Evolutionary conservation across 2,329 filamentous ascomycete genomes (phyloP).

Genomic region (Neobulgaria alba): DNA sequence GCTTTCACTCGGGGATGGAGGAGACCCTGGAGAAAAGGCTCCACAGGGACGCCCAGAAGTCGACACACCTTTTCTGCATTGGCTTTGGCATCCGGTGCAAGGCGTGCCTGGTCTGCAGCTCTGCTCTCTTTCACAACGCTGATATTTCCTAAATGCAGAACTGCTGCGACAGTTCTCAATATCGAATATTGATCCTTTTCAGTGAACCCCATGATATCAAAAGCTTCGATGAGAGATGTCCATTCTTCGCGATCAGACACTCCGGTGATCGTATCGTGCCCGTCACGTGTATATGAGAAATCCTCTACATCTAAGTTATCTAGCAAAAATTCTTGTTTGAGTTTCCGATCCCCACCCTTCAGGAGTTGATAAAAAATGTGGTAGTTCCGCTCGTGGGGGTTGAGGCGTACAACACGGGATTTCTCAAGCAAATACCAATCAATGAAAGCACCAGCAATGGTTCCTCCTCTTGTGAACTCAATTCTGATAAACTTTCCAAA

Average conservation of each 20-base stretch:
- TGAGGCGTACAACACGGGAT: constrained; percentile 88
- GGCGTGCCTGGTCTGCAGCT: constrained; percentile 79
- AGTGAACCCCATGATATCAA: constrained; percentile 87
- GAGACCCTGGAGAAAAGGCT: constrained; percentile 80
- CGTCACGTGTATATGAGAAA: constrained; percentile 85
- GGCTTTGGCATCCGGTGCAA: constrained; percentile 65
- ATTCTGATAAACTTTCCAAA: constrained; percentile 99
- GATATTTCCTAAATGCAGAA: constrained; percentile 90
- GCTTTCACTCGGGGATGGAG: constrained; percentile 92
- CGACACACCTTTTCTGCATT: constrained; percentile 73
- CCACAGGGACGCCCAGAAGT: constrained; percentile 74
- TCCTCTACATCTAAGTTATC: constrained; percentile 69
- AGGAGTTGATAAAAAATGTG: constrained; percentile 96
- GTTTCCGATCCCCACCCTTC: constrained; percentile 64
- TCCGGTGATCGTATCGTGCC: constrained; percentile 84
- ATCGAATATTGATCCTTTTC: constrained; percentile 77
- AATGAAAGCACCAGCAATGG: constrained; percentile 92
- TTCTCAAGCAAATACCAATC: constrained; percentile 98
- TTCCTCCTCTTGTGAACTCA: constrained; percentile 78
- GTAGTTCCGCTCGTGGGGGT: constrained; percentile 84
- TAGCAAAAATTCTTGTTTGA: constrained; percentile 71
- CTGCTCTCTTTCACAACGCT: constrained; percentile 83
- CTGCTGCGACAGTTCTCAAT: constrained; percentile 78
- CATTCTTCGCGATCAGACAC: constrained; percentile 89
- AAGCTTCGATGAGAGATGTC: constrained; percentile 83